These are phyloP conservation scores for Emmonsiellopsis sp. DNA, from an alignment of 2,329 filamentous ascomycete species.

Conservation along the genomic window DNA sequence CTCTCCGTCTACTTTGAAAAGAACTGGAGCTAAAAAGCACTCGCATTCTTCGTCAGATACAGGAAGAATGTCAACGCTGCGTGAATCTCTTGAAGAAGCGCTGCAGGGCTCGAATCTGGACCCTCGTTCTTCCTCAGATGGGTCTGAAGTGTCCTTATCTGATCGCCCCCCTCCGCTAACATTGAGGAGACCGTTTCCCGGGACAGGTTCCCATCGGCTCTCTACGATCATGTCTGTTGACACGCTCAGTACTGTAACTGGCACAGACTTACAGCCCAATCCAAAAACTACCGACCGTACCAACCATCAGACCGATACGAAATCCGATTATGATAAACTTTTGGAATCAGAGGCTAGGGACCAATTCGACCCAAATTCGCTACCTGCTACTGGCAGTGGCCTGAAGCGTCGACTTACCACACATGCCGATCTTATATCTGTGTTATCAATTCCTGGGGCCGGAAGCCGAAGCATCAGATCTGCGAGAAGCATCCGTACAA, in stretches of 20 bases:
- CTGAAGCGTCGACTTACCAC: conserved; percentile 74
- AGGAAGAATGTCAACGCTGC: conserved; percentile 15
- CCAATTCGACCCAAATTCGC: conserved; percentile 35
- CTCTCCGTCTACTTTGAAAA: conserved; percentile 18
- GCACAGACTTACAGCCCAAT: not conserved
- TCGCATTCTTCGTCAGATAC: conserved; percentile 10
- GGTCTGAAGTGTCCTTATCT: conserved; percentile 28
- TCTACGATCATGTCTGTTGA: conserved; percentile 53
- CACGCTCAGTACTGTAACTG: conserved; percentile 31
- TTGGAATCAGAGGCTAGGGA: conserved; percentile 35
- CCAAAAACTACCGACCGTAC: not conserved
- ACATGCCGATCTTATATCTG: conserved; percentile 88
- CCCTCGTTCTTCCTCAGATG: conserved; percentile 24
- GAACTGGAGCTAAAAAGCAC: conserved; percentile 15
- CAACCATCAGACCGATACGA: not conserved
- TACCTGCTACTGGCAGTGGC: conserved; percentile 40
- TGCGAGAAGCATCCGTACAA: conserved; percentile 67
- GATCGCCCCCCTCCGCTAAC: conserved; percentile 33
- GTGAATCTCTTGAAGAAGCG: conserved; percentile 18
- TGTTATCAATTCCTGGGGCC: conserved; percentile 57
- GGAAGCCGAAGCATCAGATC: conserved; percentile 64
- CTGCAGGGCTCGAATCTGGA: conserved; percentile 18
- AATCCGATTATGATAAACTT: conserved; percentile 11
- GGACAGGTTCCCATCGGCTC: conserved; percentile 44
- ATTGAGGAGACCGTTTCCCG: conserved; percentile 41